phyloP scores from a whole-genome alignment of 176 grass and related monocot genomes.

The Elaeis guineensis region DNA sequence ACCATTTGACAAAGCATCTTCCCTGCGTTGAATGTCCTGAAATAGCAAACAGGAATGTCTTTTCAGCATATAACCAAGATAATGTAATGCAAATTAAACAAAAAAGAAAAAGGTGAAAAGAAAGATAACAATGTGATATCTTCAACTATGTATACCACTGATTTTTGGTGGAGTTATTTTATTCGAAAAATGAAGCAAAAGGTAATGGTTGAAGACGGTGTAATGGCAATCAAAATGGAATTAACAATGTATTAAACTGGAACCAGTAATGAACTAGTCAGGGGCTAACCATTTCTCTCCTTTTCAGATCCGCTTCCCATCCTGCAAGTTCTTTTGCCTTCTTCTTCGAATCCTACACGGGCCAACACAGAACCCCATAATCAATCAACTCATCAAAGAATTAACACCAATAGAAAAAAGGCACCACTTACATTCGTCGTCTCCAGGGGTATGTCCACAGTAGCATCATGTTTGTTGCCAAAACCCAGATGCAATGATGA shows the following conservation, averaged over 20 bases:
- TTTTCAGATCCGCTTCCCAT: slow-evolving; percentile 79
- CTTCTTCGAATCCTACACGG: slow-evolving; percentile 48
- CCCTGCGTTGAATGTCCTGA: slow-evolving; percentile 73
- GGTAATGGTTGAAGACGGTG: no score
- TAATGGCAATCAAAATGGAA: neutral
- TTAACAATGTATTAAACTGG: neutral
- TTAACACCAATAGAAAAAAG: neutral
- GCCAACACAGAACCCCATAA: neutral
- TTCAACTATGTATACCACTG: no score
- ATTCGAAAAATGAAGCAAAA: no score
- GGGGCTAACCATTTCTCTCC: slow-evolving; percentile 49
- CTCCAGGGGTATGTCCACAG: slow-evolving; percentile 60
- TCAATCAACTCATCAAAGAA: neutral
- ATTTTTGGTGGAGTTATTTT: no score
- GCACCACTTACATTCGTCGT: slow-evolving; percentile 49
- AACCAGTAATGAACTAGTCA: no score
- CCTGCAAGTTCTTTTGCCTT: slow-evolving; percentile 59
- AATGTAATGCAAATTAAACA: neutral
- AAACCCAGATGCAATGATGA: slow-evolving; percentile 39
- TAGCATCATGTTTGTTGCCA: slow-evolving; percentile 43
- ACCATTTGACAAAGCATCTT: slow-evolving; percentile 60
- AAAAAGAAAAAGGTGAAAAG: slow-evolving; percentile 14
- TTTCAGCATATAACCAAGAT: no score
- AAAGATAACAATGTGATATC: no score
- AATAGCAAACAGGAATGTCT: no score